Conservation (phyloP, 345 rosid species). For the Clarkia xantiana region DNA sequence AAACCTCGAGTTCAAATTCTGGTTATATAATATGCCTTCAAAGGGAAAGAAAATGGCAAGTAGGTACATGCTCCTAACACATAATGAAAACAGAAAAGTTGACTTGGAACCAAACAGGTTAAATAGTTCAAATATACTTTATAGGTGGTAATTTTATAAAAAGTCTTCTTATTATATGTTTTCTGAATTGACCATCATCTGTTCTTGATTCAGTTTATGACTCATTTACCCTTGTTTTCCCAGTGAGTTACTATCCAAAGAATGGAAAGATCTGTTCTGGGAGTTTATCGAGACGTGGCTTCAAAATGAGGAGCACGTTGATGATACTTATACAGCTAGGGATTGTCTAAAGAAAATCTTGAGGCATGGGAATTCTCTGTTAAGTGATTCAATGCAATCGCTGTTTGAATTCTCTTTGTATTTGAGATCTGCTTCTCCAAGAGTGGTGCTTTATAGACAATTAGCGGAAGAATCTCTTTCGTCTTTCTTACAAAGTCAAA, state of each 20-base stretch:
- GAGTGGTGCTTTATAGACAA: conserved; percentile 78
- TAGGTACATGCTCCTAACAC: too few relatives aligned
- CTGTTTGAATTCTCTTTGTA: conserved; percentile 71
- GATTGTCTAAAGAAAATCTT: conserved; percentile 58
- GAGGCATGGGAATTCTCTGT: conserved; percentile 30
- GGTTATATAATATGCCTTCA: too few relatives aligned
- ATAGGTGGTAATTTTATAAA: too few relatives aligned
- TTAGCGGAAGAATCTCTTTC: conserved; percentile 93
- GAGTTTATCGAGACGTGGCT: conserved; percentile 70
- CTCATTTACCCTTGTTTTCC: background rate
- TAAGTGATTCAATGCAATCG: conserved; percentile 46
- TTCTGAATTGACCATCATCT: background rate
- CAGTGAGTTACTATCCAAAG: conserved; percentile 79
- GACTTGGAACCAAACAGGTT: too few relatives aligned
- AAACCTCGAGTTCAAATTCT: too few relatives aligned
- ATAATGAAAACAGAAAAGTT: too few relatives aligned
- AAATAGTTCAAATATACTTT: too few relatives aligned
- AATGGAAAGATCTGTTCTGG: conserved; percentile 74
- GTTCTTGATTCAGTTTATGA: background rate
- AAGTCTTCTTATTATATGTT: too few relatives aligned
- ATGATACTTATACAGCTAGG: conserved; percentile 53
- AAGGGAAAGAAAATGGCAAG: too few relatives aligned
- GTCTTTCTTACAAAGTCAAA: conserved; percentile 56
- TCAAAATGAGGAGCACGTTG: conserved; percentile 26
- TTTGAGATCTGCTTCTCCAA: conserved; percentile 79